Evolutionary conservation across 2,329 filamentous ascomycete genomes (phyloP).

Genomic region (Calonectria pseudoturangicola): DNA sequence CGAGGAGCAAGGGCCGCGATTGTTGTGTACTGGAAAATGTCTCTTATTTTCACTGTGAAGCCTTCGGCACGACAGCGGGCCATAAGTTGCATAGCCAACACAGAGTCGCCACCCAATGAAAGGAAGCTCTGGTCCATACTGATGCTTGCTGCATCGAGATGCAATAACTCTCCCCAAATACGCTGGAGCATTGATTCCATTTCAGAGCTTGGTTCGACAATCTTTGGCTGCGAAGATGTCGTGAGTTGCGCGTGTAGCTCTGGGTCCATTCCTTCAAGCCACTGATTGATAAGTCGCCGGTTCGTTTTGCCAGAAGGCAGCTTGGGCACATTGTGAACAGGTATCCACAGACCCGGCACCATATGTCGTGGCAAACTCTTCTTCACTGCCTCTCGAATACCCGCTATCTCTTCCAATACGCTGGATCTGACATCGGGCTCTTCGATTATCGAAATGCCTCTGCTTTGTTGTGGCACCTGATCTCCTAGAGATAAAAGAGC

Average conservation of each 20-base stretch:
- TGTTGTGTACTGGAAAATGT: neutral
- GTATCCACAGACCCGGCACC: slow-evolving; percentile 10
- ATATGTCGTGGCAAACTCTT: slow-evolving; percentile 3
- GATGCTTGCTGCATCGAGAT: neutral
- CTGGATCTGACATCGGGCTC: neutral
- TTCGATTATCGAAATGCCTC: neutral
- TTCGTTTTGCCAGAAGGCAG: slow-evolving; percentile 4
- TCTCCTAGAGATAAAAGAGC: neutral
- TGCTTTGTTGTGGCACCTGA: neutral
- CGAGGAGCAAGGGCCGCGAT: neutral
- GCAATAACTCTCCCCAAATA: slow-evolving; percentile 1
- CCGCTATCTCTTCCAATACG: neutral
- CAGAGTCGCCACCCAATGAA: slow-evolving; percentile 1
- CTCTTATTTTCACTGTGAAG: neutral
- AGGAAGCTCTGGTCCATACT: slow-evolving; percentile 6
- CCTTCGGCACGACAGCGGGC: neutral
- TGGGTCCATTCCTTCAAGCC: neutral
- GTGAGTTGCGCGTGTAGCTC: neutral
- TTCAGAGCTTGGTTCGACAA: neutral
- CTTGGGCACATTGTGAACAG: slow-evolving; percentile 3
- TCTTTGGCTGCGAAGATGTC: neutral
- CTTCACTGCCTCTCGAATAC: neutral
- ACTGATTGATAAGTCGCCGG: neutral
- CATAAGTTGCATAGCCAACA: neutral
- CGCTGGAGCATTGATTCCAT: slow-evolving; percentile 4